Base-by-base conservation (phyloP, 2,329 filamentous ascomycete genomes). In the Aspergillus niger region DNA sequence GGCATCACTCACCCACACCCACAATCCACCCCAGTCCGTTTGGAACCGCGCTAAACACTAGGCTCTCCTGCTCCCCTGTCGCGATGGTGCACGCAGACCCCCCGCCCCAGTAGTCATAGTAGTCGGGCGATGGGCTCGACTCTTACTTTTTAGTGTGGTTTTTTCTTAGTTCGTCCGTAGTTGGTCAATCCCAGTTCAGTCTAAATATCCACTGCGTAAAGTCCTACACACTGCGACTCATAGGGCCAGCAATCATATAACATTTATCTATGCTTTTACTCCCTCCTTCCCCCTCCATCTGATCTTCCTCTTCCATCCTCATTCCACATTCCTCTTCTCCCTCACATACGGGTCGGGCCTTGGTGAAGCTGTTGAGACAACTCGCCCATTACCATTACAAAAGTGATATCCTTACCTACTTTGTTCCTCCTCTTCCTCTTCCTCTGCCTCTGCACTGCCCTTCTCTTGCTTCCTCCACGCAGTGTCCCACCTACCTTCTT, bases 241-340 rank as follows among this genome's bases (percentile, higher is more conserved):
- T 69, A 69, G 67, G 64, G 67, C 66, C 61, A 68, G 67, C 65
- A 67, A 68, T 69, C 65, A 67, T 59, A 68, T 65, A 66, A 65
- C 67, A 69, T 69, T 69, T 68, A 69, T 66, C 66, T 62, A 67
- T 68, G 63, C 67, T 66, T 63, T 65, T 63, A 58, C 63, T 64
- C 65, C 67, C 66, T 36, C 32, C 11, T 36, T 15, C 60, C 62
- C 41, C 28, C 32, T 47, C 58, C 55, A 57, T 60, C 30, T 38
- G 43, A 52, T 51, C 53, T 63, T 48, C 50, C 52, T 61, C 30
- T 24, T 54, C 47, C 51, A 38, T 47, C 53, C 41, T 61, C 56
- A 30, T 58, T 58, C 57, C 55, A 55, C 59, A 54, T 56, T 65
- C 57, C 28, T 56, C 52, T 48, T 32, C 41, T 60, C 52, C 60